Evolutionary conservation across 441 rosid genomes (phyloP), one percentile per base, ranked within the genome.

Genomic region (Melastoma candidum): DNA sequence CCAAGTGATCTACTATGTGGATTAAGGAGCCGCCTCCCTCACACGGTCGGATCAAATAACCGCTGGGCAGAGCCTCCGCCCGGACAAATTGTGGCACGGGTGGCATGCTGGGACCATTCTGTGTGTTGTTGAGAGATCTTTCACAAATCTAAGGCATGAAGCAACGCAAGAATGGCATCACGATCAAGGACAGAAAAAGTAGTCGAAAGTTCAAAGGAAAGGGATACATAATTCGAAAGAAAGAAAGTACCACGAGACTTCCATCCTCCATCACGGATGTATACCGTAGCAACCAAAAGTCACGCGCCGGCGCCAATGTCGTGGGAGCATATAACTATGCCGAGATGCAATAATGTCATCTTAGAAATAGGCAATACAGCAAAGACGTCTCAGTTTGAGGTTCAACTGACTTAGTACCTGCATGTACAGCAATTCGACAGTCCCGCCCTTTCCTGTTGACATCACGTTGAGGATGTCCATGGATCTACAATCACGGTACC

Each of bases 1-100:
- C 84, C 57, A 80, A 55, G 64, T 83, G 90, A 71, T 83, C 84
- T 12, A 83, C 90, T 44, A 83, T 71, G 61, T 83, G 84, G 66
- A 83, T 74, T 60, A 83, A 77, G 24, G 90, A 82, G 12, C 89
- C 90, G 58, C 90, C 86, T 17, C 90, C 90, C 71, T 83, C 90
- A 56, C 90, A 83, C 2, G 90, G 90, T 61, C 90, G 68, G 72
- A 83, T 83, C 56, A 83, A 66, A 56, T 80, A 83, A 26, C 90
- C 90, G 51, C 90, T 83, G 11, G 90, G 82, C 47, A 83, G 65
- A 55, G 74, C 68, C 68, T 80, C 90, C 52, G 82, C 90, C 63
- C 90, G 69, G 39, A 77, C 84, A 53, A 80, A 83, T 58, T 71
- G 79, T 53, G 76, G 84, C 45, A 84, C 84, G 4, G 81, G 90